phyloP scores from a whole-genome alignment of 1,139 yeast genomes.

The Kodamaea derodonti region DNA sequence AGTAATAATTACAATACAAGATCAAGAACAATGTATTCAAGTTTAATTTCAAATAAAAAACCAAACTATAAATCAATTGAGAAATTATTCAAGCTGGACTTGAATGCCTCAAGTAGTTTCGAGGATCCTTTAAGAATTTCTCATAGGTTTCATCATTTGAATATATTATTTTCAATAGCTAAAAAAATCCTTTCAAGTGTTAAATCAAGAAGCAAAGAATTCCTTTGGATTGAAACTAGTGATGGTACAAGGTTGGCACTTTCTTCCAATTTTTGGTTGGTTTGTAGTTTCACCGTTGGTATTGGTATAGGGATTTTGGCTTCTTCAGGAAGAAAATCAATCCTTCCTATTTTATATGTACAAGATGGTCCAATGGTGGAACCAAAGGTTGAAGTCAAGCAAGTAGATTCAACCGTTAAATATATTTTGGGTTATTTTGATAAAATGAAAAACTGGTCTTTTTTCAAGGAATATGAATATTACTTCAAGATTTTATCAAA shows the following conservation, averaged over 20 bases:
- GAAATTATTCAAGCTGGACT: conserved; percentile 29
- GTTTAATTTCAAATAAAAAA: conserved; percentile 20
- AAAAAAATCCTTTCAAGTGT: conserved; percentile 12
- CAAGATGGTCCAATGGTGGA: conserved; percentile 1
- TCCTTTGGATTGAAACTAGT: conserved; percentile 3
- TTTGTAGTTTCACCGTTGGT: conserved; percentile 33
- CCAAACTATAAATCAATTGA: conserved; percentile 34
- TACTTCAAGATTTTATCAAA: conserved; percentile 8
- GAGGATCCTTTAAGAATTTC: conserved; percentile 36
- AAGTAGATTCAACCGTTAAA: conserved; percentile 2
- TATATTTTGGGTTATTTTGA: conserved; percentile 2
- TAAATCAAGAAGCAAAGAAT: conserved; percentile 2
- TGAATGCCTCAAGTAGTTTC: conserved; percentile 21
- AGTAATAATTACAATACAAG: conserved; percentile 3
- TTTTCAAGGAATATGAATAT: conserved; percentile 6
- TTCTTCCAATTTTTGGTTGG: conserved; percentile 17
- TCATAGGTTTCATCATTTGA: conserved; percentile 19
- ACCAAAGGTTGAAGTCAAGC: too few relatives aligned
- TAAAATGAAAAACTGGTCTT: conserved; percentile 2
- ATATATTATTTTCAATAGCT: conserved; percentile 15
- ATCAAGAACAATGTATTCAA: conserved; percentile 20
- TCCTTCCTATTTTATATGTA: not conserved
- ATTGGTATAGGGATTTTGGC: conserved; percentile 32
- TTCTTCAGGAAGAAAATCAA: conserved; percentile 2
- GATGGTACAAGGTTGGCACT: conserved; percentile 6